These are phyloP conservation scores for Mycena indigotica DNA, from an alignment of 768 basidiomycete genomes.

Conservation along the genomic window DNA sequence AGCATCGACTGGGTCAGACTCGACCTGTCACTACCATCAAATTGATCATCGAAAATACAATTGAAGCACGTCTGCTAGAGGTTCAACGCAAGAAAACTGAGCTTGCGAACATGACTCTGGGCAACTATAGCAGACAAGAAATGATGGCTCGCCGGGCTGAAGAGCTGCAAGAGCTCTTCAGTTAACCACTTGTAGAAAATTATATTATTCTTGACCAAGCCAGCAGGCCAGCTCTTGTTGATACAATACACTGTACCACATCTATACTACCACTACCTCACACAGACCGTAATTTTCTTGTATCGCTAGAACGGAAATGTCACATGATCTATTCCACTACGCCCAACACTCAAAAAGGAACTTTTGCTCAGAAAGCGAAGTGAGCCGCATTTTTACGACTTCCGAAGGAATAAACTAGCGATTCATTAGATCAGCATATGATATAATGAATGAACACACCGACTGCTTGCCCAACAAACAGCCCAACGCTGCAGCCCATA, in stretches of 20 bases:
- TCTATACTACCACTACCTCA: no score
- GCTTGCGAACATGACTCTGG: slow-evolving; percentile 91
- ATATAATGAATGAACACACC: slow-evolving; percentile 32
- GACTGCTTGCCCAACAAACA: slow-evolving; percentile 78
- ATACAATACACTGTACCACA: slow-evolving; percentile 13
- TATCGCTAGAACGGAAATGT: slow-evolving; percentile 20
- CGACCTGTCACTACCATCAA: slow-evolving; percentile 90
- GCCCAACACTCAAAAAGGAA: background rate
- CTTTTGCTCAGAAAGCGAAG: slow-evolving; percentile 68
- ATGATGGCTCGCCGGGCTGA: slow-evolving; percentile 85
- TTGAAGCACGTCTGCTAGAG: slow-evolving; percentile 89
- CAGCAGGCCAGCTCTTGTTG: no score
- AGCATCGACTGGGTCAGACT: slow-evolving; percentile 97
- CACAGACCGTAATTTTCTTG: slow-evolving; percentile 26
- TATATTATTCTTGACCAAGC: slow-evolving; percentile 33
- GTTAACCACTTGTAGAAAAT: slow-evolving; percentile 36
- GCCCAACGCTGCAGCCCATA: slow-evolving; percentile 77
- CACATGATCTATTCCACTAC: slow-evolving; percentile 11
- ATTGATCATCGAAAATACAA: slow-evolving; percentile 91
- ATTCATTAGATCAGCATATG: background rate
- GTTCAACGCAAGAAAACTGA: slow-evolving; percentile 95
- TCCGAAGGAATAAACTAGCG: slow-evolving; percentile 70
- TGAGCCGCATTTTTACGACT: slow-evolving; percentile 71
- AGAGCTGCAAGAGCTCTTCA: slow-evolving; percentile 79
- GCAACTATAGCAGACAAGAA: slow-evolving; percentile 85